Evolutionary conservation across 805 yeast species (phyloP), one percentile per base, ranked within the genome.

Genomic region (Kodamaea laetipori): DNA sequence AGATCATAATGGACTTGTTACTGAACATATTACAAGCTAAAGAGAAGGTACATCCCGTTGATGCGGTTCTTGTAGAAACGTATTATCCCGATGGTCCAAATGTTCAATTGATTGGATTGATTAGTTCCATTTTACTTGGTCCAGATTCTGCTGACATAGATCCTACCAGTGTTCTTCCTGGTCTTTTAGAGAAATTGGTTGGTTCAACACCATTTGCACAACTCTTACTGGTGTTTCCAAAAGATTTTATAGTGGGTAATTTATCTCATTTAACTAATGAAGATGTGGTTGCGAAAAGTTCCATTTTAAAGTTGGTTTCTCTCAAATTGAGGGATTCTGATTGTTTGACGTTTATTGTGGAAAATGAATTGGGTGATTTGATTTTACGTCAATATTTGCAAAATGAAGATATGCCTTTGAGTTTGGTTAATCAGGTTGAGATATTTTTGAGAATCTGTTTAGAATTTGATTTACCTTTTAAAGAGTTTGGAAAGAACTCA

Each of bases 401-500:
- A 16, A 17, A 36, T 3, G 36, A 11, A 2, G 17, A 19, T 10
- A 37, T 48, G 28, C 44, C 47, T 7, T 24, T 45, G 6, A 42
- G 27, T 11, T 18, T 44, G 18, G 49, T 46, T 13, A 41, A 34
- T 25, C 48, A 44, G 25, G 39, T 46, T 3, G 52, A 49, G 19
- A n/a, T 25, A 12, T 39, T 44, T 18, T 18, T 35, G 12, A 18
- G 36, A 9, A 11, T 5, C 10, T 38, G 30, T 23, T 19, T 21
- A 19, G 30, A 15, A 30, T 16, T 16, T 4, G 36, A 31, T 18
- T n/a, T 13, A 5, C 41, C 36, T 5, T 16, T 26, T n/a, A n/a
- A n/a, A n/a, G n/a, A n/a, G n/a, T n/a, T n/a, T n/a, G n/a, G n/a
- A n/a, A n/a, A n/a, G n/a, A n/a, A n/a, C n/a, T n/a, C n/a, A n/a